Percentiles rank a stretch among this genome's conserved stretches.
Evolutionary conservation across 2,329 filamentous ascomycete species (phyloP).

Genomic region (Colletotrichum spaethianum): DNA sequence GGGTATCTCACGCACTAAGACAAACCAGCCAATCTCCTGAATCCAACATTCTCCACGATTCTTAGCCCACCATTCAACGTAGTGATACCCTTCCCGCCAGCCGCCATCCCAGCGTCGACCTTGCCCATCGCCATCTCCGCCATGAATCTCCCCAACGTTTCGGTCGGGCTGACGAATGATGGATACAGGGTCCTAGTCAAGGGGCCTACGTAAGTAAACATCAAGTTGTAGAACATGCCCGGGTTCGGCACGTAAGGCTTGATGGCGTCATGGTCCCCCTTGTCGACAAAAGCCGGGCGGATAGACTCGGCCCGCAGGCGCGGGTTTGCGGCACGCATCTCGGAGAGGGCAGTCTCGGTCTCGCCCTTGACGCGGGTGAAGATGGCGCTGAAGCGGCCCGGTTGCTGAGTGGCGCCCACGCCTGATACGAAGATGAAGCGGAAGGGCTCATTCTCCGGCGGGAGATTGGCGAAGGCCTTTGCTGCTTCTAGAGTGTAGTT

Average conservation of each 20-base stretch:
- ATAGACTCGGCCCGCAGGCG: constrained; percentile 69
- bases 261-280: constrained; percentile 56
- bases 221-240: constrained; percentile 40
- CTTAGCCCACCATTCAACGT: constrained; percentile 51
- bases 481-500: constrained; percentile 76
- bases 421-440: constrained; percentile 82
- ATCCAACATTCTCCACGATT: constrained; percentile 52
- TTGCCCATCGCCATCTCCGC: constrained; percentile 61
- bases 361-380: constrained; percentile 78
- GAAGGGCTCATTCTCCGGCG: constrained; percentile 65
- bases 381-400: constrained; percentile 67
- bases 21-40: constrained; percentile 53
- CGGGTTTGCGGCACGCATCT: constrained; percentile 60
- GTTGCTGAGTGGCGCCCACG: constrained; percentile 70
- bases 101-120: constrained; percentile 46
- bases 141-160: constrained; percentile 59
- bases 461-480: constrained; percentile 68
- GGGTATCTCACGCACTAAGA: not conserved
- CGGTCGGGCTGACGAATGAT: constrained; percentile 57
- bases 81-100: constrained; percentile 49
- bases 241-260: constrained; percentile 57
- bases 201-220: constrained; percentile 45
- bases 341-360: constrained; percentile 72
- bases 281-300: constrained; percentile 73
- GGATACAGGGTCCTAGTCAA: constrained; percentile 44